Evolutionary conservation across 2,329 filamentous ascomycete genomes (phyloP).

Genomic region (Claviceps sp.): DNA sequence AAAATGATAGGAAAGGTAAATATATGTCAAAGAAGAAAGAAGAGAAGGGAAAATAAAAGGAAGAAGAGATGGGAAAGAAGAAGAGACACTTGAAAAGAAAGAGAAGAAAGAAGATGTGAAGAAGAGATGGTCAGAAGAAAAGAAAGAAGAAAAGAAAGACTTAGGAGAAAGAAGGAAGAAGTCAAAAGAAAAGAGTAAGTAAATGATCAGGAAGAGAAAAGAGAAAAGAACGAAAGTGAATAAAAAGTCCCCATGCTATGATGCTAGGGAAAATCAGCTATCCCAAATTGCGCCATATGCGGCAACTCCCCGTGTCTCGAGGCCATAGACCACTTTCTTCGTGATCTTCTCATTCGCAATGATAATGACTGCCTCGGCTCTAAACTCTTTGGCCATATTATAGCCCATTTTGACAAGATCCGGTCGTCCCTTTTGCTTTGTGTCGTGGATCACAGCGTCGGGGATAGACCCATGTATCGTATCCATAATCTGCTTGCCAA

Average conservation of each 20-base stretch:
- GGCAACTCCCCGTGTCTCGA: slow-evolving; percentile 51
- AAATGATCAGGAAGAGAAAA: background rate
- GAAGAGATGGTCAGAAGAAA: background rate
- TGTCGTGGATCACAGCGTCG: slow-evolving; percentile 55
- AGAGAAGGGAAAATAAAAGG: too few relatives aligned
- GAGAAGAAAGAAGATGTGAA: background rate
- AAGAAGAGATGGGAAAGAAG: background rate
- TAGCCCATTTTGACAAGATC: slow-evolving; percentile 38
- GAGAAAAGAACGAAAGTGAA: too few relatives aligned
- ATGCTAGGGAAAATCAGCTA: slow-evolving; percentile 14
- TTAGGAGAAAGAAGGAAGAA: background rate
- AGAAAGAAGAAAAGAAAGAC: background rate
- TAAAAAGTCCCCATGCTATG: too few relatives aligned
- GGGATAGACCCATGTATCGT: slow-evolving; percentile 44
- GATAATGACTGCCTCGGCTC: slow-evolving; percentile 57
- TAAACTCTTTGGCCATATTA: slow-evolving; percentile 41
- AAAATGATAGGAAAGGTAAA: too few relatives aligned
- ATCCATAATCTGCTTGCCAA: slow-evolving; percentile 42
- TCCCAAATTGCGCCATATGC: slow-evolving; percentile 68
- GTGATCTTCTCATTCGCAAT: slow-evolving; percentile 60
- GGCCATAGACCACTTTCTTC: slow-evolving; percentile 51
- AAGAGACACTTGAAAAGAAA: background rate
- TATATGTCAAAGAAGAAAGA: too few relatives aligned
- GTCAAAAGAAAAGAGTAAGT: background rate
- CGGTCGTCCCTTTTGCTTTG: slow-evolving; percentile 41